These are phyloP conservation scores for Apium graveolens DNA, from an alignment of 129 eudicot species.

Conservation along the genomic window DNA sequence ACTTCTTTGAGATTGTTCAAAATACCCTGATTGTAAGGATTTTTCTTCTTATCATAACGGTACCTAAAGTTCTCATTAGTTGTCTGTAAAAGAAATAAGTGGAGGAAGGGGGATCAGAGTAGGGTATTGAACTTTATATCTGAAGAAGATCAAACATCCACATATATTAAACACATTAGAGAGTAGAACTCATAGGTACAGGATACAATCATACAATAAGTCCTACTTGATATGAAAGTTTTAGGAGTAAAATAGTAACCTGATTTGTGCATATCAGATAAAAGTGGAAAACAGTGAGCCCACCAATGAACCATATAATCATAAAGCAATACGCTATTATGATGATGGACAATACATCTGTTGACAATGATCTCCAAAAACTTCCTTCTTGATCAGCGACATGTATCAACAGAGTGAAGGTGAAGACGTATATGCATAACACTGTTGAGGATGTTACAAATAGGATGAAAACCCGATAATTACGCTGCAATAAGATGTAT, in stretches of 20 bases:
- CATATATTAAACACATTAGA: not conserved
- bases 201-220: not conserved
- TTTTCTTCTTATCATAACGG: constrained; percentile 70
- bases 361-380: constrained; percentile 34
- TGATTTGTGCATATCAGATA: constrained; percentile 77
- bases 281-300: constrained; percentile 67
- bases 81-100: constrained; percentile 39
- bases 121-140: not conserved
- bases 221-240: not conserved
- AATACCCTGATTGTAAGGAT: constrained; percentile 61
- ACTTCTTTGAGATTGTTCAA: constrained; percentile 50
- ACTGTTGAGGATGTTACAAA: constrained; percentile 55
- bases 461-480: constrained; percentile 60
- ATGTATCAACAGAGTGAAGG: constrained; percentile 50
- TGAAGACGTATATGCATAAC: constrained; percentile 61
- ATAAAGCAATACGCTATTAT: constrained; percentile 56
- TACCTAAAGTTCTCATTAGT: constrained; percentile 74
- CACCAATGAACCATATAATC: constrained; percentile 80
- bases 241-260: constrained; percentile 29
- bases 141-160: not conserved
- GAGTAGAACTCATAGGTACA: not conserved
- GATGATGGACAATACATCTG: constrained; percentile 36
- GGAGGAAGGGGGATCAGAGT: not conserved
- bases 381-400: constrained; percentile 30
- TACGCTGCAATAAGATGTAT: constrained; percentile 56